Base-by-base conservation (phyloP, 1,284 basidiomycete species). In the Trametes sp. region DNA sequence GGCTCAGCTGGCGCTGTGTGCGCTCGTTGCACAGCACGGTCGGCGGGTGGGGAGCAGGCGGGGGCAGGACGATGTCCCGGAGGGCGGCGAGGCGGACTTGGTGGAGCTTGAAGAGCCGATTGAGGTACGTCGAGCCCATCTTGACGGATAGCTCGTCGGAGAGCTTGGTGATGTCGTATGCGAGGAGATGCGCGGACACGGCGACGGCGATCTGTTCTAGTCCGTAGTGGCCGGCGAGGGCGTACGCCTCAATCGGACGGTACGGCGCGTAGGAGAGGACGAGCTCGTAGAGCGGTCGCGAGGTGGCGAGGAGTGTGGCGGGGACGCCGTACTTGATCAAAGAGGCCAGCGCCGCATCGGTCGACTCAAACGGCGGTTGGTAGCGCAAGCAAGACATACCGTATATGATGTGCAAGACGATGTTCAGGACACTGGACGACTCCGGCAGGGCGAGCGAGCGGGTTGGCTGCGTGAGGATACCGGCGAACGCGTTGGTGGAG, bases 91-190 rank as follows among this genome's bases (percentile, higher is more conserved):
- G 62, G 44, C 79, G 75, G 4, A 71, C 70, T 8, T 72, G 64
- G 61, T 79, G 78, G n/a, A 80, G 70, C 64, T 72, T 74, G 63
- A 77, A 71, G 2, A 81, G 73, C 38, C 76, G 72, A 59, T 73
- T 76, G 41, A 80, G 69, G 60, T 81, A 80, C 0, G 73, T 29
- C 0, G 77, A 70, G 7, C 78, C 78, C 64, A 81, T 79, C 29
- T 65, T 64, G 4, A 51, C 29, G 2, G 71, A 73, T n/a, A 73
- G 57, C 14, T 73, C 38, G 38, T 41, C 38, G 38, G 38, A 71
- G 45, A 80, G 50, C 28, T 52, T 51, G 1, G 70, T 54, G 21
- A 78, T 63, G 21, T 70, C 56, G 48, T 70, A 70, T 13, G 73
- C 68, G 2, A 80, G 71, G 16, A 78, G 75, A 55, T 75, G 72